Base-by-base conservation (phyloP, 2,329 filamentous ascomycete genomes). In the Leptodontidium sp. region DNA sequence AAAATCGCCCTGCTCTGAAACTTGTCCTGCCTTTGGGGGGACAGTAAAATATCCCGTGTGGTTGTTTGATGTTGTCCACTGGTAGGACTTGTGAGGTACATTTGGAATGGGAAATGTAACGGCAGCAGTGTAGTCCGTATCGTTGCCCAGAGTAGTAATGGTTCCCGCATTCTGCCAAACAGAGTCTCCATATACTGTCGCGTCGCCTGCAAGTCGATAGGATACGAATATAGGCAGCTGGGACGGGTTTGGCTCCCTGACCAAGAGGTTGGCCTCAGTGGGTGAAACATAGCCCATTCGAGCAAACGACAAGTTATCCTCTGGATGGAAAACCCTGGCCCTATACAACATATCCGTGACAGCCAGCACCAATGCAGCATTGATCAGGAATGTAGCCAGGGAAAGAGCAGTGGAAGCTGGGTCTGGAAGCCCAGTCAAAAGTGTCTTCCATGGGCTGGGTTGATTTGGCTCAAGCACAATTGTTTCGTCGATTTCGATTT, bases 251-350 rank as follows among this genome's bases (percentile, higher is more conserved):
- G 96, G 93, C 79, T 98, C 96, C 67, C 96, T 88, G 58, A 99
- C 84, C 35, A 99, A 82, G 49, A 99, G 85, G 70, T 89, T 94
- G 26, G 94, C 96, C 66, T 91, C 91, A 0, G 85, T 87, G 21
- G 92, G 87, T 4, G 94, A 97, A 35, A 98, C 91, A 78, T 95
- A 95, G 32, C 96, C 96, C 17, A 97, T 83, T 9, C 96, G 88
- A 50, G 93, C 92, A 78, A 99, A 97, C 0, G 94, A 93, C 12
- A 97, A 83, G 72, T 97, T 90, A 35, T 92, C 82, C 32, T 85
- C 89, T 4, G 91, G 89, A 78, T 97, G 86, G 43, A 91, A 86
- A 68, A 90, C 79, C 12, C 88, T 88, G 1, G 91, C 91, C 24
- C 92, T 88, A 77, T 92, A 94, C 15, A 97, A 84, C 49, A 94